These are phyloP conservation scores for Leishmania mexicana DNA, from an alignment of 208 protist genomes.

Conservation along the genomic window DNA sequence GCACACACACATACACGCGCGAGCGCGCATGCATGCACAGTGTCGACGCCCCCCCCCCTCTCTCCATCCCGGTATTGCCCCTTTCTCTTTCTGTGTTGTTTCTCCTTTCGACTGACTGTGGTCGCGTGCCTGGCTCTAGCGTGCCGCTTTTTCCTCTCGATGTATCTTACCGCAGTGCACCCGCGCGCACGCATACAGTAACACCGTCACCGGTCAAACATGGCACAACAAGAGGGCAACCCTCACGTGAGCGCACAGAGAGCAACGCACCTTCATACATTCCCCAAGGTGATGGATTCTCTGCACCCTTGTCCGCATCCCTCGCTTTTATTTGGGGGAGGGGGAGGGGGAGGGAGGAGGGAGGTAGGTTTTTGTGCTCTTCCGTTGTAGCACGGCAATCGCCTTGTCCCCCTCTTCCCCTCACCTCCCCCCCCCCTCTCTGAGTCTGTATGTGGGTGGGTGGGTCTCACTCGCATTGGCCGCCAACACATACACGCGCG, in stretches of 20 bases:
- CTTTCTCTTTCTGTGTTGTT: not conserved
- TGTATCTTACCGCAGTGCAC: not conserved
- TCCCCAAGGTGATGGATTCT: not conserved
- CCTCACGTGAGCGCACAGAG: not conserved
- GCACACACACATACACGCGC: not conserved
- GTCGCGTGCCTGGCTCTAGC: not conserved
- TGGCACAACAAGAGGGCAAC: not conserved
- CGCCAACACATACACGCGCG: not conserved
- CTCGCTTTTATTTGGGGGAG: too few relatives aligned
- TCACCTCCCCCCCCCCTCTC: not conserved
- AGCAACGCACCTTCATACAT: not conserved
- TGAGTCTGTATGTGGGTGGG: not conserved
- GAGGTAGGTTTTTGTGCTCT: not conserved
- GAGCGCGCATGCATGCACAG: not conserved
- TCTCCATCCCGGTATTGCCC: not conserved
- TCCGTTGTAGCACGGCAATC: not conserved
- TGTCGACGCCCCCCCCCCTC: too few relatives aligned
- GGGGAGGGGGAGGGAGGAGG: too few relatives aligned
- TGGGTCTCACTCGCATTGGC: not conserved
- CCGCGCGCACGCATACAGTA: not conserved
- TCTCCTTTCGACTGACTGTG: not conserved
- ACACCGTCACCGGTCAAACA: not conserved
- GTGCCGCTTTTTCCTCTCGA: not conserved
- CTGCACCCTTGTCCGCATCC: not conserved
- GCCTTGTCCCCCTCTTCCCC: not conserved